Conservation (phyloP, 2,329 filamentous ascomycete species). For the Penicillium sp. region DNA sequence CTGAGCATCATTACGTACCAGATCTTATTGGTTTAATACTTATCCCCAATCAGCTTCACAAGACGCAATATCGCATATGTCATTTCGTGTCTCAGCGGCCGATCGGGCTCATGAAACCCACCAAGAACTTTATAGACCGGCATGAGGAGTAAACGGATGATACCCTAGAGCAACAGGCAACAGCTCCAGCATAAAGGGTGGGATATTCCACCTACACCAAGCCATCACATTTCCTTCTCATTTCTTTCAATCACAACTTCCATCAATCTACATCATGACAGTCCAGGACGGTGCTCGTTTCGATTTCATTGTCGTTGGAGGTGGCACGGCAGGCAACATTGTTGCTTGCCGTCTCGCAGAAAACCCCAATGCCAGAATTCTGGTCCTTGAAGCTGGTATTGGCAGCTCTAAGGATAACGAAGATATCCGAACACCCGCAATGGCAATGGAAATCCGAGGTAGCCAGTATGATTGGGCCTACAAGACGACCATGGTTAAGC, state of each 20-base stretch:
- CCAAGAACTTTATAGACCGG: no score
- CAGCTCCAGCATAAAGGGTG: no score
- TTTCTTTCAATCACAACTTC: neutral
- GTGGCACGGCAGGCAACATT: constrained; percentile 37
- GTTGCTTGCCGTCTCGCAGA: constrained; percentile 56
- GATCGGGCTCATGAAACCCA: no score
- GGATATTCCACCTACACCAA: no score
- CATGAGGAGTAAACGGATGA: no score
- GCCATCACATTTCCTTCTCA: neutral
- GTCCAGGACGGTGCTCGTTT: constrained; percentile 12
- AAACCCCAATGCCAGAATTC: constrained; percentile 45
- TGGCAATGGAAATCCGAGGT: constrained; percentile 56
- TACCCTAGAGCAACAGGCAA: no score
- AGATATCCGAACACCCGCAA: constrained; percentile 58
- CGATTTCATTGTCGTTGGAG: constrained; percentile 35
- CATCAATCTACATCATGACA: constrained; percentile 11
- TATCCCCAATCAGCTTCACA: no score
- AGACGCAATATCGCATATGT: no score
- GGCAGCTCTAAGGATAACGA: constrained; percentile 52
- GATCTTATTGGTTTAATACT: no score
- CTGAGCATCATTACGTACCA: no score
- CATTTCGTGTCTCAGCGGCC: no score
- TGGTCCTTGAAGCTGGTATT: constrained; percentile 37
- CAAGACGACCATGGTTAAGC: constrained; percentile 61
- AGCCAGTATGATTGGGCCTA: constrained; percentile 62